Evolutionary conservation across 2,329 filamentous ascomycete genomes (phyloP), one percentile per base, ranked within the genome.

Genomic region (Conoideocrella luteorostrata): DNA sequence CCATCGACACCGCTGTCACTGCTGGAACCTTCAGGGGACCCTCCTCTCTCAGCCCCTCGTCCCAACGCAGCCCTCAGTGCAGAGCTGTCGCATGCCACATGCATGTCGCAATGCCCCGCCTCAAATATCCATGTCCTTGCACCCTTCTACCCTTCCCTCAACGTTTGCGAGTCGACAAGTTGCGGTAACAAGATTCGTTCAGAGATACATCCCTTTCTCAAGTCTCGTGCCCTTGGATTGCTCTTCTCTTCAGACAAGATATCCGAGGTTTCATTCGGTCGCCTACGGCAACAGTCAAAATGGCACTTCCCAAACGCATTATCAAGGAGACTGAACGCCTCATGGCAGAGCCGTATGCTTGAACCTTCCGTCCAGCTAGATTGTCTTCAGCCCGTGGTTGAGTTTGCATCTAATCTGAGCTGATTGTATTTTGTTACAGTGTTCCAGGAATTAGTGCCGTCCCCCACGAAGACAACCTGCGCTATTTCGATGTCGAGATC

Each of bases 271-370:
- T 28, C 21, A 15, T 21, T 28, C 18, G 15, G 46, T 17, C 21
- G 21, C 20, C 26, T n/a, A 17, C 9, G 30, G 36, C 37, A 29
- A n/a, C 37, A 45, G 38, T 37, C 44, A 42, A 45, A 11, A 81
- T 80, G 87, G 82, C 88, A 51, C 75, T 98, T 53, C 91, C 93
- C 24, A 98, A 98, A 76, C 79, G 93, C 62, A 98, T 98, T 61
- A 79, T 97, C 61, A 98, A 98, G 71, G 94, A 98, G 78, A 98
- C 93, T 17, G 91, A 98, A 71, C 84, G 93, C 61, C 78, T 98
- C 55, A 90, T 95, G 80, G 87, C 88, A 51, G 93, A 98, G 69
- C 93, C 93, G 88, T 95, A 77, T 67, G 87, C 26, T 28, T 40
- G 21, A 46, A 43, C 42, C 43, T 41, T 39, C 46, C 12, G n/a